These are phyloP conservation scores for Fomitopsis palustris DNA, from an alignment of 1,284 basidiomycete species.

Conservation along the genomic window DNA sequence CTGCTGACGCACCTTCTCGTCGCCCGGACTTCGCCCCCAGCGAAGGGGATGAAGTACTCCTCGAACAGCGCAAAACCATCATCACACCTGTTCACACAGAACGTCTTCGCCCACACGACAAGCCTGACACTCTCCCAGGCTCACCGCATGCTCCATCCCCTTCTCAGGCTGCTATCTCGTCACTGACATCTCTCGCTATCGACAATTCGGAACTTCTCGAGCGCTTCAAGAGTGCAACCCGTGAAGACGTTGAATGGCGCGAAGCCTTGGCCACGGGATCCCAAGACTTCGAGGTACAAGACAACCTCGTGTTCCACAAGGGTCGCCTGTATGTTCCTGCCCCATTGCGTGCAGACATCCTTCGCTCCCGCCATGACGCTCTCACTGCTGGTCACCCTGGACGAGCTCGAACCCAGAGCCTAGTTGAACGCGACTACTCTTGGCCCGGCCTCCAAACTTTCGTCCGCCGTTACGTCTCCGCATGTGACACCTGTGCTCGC, in stretches of 20 bases:
- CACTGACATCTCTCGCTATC: conserved; percentile 19
- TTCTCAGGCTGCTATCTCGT: no score
- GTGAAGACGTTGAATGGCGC: conserved; percentile 28
- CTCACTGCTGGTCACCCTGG: conserved; percentile 23
- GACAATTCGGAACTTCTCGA: conserved; percentile 29
- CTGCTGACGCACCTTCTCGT: conserved; percentile 5
- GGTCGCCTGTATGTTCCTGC: conserved; percentile 34
- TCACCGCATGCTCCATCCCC: no score
- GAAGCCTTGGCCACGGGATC: conserved; percentile 24
- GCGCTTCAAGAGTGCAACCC: conserved; percentile 24
- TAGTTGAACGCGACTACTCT: conserved; percentile 19
- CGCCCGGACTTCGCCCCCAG: background rate
- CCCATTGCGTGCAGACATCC: conserved; percentile 24
- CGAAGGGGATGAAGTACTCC: no score
- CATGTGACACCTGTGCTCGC: conserved; percentile 28
- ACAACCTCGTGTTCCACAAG: conserved; percentile 31
- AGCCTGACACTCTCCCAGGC: no score
- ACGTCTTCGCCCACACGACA: no score
- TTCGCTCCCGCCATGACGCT: conserved; percentile 21
- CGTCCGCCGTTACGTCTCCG: conserved; percentile 20
- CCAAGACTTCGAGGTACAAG: conserved; percentile 22
- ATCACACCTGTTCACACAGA: no score
- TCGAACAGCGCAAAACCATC: no score
- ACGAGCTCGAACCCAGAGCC: conserved; percentile 10
- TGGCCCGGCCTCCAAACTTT: conserved; percentile 23